A percentile compares a stretch with the other conserved stretches of the same genome.
Conservation (phyloP, 2,329 filamentous ascomycete genomes). For the Coniochaeta ligniaria region DNA sequence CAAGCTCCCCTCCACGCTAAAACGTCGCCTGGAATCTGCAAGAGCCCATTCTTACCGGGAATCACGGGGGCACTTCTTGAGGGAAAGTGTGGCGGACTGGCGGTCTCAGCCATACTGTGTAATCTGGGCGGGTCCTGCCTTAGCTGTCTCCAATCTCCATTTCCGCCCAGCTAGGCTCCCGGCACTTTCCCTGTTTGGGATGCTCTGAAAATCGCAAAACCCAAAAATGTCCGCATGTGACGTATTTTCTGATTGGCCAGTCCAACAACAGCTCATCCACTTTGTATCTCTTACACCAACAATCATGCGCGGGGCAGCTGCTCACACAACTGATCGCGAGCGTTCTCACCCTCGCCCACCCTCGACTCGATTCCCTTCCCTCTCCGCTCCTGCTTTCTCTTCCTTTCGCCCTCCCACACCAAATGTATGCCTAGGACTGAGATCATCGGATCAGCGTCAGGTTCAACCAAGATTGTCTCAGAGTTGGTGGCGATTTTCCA, state of each 20-base stretch:
- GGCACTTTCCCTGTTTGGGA: conserved; percentile 1
- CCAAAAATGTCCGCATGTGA: conserved; percentile 17
- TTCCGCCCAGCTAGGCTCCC: conserved; percentile 8
- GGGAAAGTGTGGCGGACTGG: neutral
- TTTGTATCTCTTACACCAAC: conserved; percentile 19
- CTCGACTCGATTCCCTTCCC: conserved; percentile 10
- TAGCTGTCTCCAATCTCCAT: conserved; percentile 12
- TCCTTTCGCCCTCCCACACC: conserved; percentile 6
- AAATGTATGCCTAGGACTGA: neutral
- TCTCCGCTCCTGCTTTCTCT: conserved; percentile 14
- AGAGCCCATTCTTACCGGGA: neutral
- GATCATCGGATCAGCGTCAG: neutral
- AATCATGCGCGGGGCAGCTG: conserved; percentile 14
- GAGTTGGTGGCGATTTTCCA: neutral
- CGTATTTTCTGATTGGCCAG: conserved; percentile 35
- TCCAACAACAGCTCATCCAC: conserved; percentile 20
- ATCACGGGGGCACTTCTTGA: neutral
- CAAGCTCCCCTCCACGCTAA: neutral
- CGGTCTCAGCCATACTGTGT: conserved; percentile 3
- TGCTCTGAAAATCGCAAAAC: conserved; percentile 12
- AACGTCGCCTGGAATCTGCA: conserved; percentile 1
- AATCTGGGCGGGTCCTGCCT: conserved; percentile 8
- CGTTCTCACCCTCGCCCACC: conserved; percentile 12
- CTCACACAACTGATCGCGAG: conserved; percentile 10
- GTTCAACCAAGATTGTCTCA: neutral